Percentiles rank a stretch among this genome's conserved stretches.
Conservation (phyloP, 768 basidiomycete genomes). For the Lyophyllum decastes region DNA sequence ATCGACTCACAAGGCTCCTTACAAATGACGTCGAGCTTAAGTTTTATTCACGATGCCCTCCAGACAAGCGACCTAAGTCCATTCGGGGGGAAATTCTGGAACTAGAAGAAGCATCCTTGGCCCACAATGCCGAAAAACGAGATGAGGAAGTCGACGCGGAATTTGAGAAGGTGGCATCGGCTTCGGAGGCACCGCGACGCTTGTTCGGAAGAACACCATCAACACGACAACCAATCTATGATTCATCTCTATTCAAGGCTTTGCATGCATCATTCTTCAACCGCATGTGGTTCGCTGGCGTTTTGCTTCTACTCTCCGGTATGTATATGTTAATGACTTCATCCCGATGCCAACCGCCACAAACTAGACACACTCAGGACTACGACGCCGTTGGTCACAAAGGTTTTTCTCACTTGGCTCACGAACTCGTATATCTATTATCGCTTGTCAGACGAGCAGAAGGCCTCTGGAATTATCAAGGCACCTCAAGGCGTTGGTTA, state of each 20-base stretch:
- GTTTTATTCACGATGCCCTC: slow-evolving; percentile 46
- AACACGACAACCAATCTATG: slow-evolving; percentile 27
- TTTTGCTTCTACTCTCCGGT: slow-evolving; percentile 49
- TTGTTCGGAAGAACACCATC: not conserved
- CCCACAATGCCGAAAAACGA: not conserved
- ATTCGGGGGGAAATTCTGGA: slow-evolving; percentile 2
- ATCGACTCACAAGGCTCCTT: slow-evolving; percentile 31
- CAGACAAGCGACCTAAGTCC: slow-evolving; percentile 33
- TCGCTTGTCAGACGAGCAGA: slow-evolving; percentile 36
- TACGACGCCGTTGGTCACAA: slow-evolving; percentile 57
- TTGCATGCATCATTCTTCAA: slow-evolving; percentile 46
- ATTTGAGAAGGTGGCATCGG: not conserved
- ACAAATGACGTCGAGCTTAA: slow-evolving; percentile 40
- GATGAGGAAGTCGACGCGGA: not conserved
- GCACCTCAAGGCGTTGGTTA: slow-evolving; percentile 55
- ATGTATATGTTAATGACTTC: not conserved
- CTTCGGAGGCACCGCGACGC: not conserved
- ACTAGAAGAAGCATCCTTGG: not conserved
- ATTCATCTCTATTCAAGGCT: slow-evolving; percentile 51
- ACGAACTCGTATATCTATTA: slow-evolving; percentile 46
- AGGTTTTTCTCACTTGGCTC: slow-evolving; percentile 62
- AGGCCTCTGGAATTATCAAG: slow-evolving; percentile 30
- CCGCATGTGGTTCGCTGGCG: slow-evolving; percentile 47
- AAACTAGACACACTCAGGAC: slow-evolving; percentile 48
- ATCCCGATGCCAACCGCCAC: not conserved